Conservation (phyloP, 2,329 filamentous ascomycete species). For the Volutella citrinella region DNA sequence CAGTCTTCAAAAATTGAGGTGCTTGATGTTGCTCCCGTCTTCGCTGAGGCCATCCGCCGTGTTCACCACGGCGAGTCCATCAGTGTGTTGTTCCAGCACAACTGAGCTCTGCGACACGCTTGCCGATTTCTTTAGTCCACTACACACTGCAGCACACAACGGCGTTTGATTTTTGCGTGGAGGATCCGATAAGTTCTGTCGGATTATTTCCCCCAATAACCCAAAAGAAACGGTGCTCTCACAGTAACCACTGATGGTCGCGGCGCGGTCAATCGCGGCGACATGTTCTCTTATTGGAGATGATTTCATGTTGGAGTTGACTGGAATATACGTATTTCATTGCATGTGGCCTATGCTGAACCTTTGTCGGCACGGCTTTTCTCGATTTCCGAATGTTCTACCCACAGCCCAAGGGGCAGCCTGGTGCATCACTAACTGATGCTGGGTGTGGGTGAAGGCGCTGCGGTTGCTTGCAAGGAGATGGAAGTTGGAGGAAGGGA, state of each 20-base stretch:
- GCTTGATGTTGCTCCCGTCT: constrained; percentile 83
- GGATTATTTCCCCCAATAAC: too few species aligned
- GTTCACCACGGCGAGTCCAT: constrained; percentile 98
- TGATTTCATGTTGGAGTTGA: constrained; percentile 26
- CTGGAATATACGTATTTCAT: constrained; percentile 18
- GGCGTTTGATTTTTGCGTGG: constrained; percentile 8
- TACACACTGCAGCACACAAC: constrained; percentile 10
- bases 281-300: constrained; percentile 16
- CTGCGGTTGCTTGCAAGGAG: constrained; percentile 13
- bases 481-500: constrained; percentile 17
- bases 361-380: constrained; percentile 17
- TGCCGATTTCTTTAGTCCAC: constrained; percentile 6
- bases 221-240: too few species aligned
- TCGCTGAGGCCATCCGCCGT: constrained; percentile 91
- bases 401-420: constrained; percentile 12
- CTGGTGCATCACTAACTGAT: too few species aligned
- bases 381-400: constrained; percentile 11
- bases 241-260: too few species aligned
- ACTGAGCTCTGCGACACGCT: constrained; percentile 10
- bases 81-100: constrained; percentile 74
- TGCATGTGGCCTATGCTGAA: constrained; percentile 21
- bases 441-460: too few species aligned
- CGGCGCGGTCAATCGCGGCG: too few species aligned
- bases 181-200: too few species aligned
- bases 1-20: constrained; percentile 87